These are phyloP conservation scores for Globisporangium takayamanum DNA, from an alignment of 352 stramenopile genomes.

Conservation along the genomic window DNA sequence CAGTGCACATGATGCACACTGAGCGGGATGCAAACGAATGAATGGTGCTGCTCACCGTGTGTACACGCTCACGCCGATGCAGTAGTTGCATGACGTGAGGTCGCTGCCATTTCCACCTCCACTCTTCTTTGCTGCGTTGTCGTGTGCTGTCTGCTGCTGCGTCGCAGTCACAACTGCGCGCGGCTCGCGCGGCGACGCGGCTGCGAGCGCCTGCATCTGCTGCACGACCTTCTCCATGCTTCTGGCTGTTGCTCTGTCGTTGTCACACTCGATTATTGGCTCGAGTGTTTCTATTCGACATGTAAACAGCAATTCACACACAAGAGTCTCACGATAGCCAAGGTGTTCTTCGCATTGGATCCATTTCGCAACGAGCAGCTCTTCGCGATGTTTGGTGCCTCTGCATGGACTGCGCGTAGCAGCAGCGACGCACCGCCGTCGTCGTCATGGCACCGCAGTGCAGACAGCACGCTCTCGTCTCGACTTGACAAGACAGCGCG, in stretches of 20 bases:
- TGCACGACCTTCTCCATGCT: conserved; percentile 4
- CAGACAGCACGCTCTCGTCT: no score
- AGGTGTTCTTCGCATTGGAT: no score
- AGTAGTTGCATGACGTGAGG: conserved; percentile 37
- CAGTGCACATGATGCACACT: no score
- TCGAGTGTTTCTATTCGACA: no score
- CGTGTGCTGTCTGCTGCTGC: no score
- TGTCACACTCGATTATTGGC: neutral
- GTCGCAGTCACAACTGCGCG: neutral
- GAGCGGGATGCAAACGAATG: neutral
- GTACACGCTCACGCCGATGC: conserved; percentile 60
- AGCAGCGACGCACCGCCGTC: no score
- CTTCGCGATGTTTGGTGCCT: no score
- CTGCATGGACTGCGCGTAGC: no score
- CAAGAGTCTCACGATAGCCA: no score
- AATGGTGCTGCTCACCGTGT: conserved; percentile 28
- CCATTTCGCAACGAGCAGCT: no score
- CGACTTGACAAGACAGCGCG: neutral
- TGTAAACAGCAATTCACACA: no score
- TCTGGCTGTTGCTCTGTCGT: neutral
- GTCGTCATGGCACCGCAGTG: no score
- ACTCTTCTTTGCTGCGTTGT: conserved; percentile 2
- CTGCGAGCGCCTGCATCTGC: conserved; percentile 1
- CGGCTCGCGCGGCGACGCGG: conserved; percentile 9
- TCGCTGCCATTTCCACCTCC: neutral